These are phyloP conservation scores for Torrubiella hemipterigena DNA, from an alignment of 2,329 filamentous ascomycete genomes.

Conservation along the genomic window DNA sequence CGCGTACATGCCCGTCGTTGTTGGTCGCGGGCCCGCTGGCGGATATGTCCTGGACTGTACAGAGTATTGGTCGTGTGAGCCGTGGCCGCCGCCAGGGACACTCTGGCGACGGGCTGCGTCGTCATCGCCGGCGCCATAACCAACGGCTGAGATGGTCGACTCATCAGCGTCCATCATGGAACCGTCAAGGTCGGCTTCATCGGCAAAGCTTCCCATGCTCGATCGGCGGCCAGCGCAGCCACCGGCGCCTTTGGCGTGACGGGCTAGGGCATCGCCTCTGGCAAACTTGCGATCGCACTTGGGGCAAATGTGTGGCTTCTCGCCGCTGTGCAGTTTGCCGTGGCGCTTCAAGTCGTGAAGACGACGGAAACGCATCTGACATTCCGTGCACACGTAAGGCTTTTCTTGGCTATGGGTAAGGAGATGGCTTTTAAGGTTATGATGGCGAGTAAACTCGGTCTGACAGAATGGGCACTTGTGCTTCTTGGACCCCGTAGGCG, in stretches of 20 bases:
- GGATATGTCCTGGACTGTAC: slow-evolving; percentile 71
- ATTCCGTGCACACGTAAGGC: slow-evolving; percentile 88
- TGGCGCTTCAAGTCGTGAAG: slow-evolving; percentile 94
- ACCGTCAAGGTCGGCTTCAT: slow-evolving; percentile 59
- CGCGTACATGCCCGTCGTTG: slow-evolving; percentile 46
- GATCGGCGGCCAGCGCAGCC: slow-evolving; percentile 86
- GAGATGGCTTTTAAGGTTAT: slow-evolving; percentile 94
- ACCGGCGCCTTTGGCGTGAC: slow-evolving; percentile 90
- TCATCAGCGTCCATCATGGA: slow-evolving; percentile 40
- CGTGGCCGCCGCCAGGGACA: slow-evolving; percentile 48
- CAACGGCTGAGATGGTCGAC: slow-evolving; percentile 42
- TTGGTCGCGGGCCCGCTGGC: slow-evolving; percentile 45
- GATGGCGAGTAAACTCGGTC: slow-evolving; percentile 92
- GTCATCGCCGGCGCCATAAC: slow-evolving; percentile 47
- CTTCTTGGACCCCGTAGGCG: slow-evolving; percentile 59
- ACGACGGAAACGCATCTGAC: slow-evolving; percentile 80
- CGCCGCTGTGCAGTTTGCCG: slow-evolving; percentile 90
- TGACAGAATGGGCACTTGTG: slow-evolving; percentile 96
- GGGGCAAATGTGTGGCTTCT: slow-evolving; percentile 86
- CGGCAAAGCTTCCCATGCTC: slow-evolving; percentile 72
- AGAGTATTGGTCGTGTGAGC: slow-evolving; percentile 36
- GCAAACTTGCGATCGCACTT: slow-evolving; percentile 94
- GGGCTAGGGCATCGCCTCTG: slow-evolving; percentile 82
- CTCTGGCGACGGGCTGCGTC: slow-evolving; percentile 54
- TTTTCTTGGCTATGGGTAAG: slow-evolving; percentile 98